phyloP scores from a whole-genome alignment of 352 stramenopile species.

The Globisporangium megalacanthum region DNA sequence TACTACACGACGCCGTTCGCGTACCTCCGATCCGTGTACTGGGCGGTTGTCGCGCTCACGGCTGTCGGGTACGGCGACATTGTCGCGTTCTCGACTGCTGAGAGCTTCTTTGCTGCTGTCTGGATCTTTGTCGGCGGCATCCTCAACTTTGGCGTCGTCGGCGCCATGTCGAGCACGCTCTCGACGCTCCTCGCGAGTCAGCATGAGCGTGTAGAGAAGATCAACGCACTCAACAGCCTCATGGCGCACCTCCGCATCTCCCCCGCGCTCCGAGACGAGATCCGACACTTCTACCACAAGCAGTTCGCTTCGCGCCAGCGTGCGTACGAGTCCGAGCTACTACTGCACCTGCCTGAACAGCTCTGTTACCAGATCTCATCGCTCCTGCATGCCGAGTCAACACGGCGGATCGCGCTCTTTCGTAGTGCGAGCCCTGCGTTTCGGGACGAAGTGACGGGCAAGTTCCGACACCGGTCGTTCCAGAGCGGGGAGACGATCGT shows the following conservation, averaged over 20 bases:
- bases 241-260: constrained; percentile 60
- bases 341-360: constrained; percentile 62
- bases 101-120: constrained; percentile 63
- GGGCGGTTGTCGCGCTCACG: constrained; percentile 66
- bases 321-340: constrained; percentile 64
- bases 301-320: constrained; percentile 54
- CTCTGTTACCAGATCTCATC: constrained; percentile 74
- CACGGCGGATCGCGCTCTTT: constrained; percentile 53
- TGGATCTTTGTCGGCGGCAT: constrained; percentile 76
- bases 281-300: constrained; percentile 71
- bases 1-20: constrained; percentile 49
- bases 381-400: constrained; percentile 54
- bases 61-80: constrained; percentile 75
- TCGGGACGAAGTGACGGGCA: constrained; percentile 71
- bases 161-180: constrained; percentile 77
- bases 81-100: constrained; percentile 58
- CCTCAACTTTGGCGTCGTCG: constrained; percentile 75
- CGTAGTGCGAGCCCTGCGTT: constrained; percentile 60
- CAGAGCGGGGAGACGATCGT: constrained; percentile 69
- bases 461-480: constrained; percentile 67
- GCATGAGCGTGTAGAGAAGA: constrained; percentile 61
- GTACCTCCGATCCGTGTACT: constrained; percentile 71
- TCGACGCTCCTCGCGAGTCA: constrained; percentile 55
- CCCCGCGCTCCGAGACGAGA: constrained; percentile 43
- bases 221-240: constrained; percentile 59